Evolutionary conservation across 2,329 filamentous ascomycete genomes (phyloP).

Genomic region (Pseudopyricularia cyperi): DNA sequence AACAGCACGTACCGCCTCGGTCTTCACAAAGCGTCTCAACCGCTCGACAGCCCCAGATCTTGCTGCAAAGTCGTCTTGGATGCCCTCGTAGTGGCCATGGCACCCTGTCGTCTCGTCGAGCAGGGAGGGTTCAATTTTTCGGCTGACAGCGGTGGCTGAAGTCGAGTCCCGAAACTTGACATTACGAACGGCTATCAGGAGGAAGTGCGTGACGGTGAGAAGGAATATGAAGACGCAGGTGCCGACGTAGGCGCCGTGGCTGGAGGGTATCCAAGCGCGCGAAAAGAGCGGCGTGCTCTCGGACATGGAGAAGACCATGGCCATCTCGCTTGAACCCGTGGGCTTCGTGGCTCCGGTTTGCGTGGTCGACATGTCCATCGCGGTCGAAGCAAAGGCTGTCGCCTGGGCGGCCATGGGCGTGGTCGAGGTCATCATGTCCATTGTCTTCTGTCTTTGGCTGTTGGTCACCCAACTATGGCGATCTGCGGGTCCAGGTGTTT

Average conservation of each 20-base stretch:
- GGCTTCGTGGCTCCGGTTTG: too few relatives aligned
- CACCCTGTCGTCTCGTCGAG: conserved; percentile 41
- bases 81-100: conserved; percentile 39
- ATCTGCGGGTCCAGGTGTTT: too few relatives aligned
- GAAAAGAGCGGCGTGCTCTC: conserved; percentile 40
- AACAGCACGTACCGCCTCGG: conserved; percentile 60
- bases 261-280: conserved; percentile 60
- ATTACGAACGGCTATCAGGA: conserved; percentile 56
- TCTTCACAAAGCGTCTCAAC: conserved; percentile 62
- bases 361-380: too few relatives aligned
- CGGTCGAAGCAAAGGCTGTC: too few relatives aligned
- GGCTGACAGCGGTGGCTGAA: conserved; percentile 56
- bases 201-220: conserved; percentile 57
- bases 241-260: conserved; percentile 62
- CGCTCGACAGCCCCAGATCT: conserved; percentile 55
- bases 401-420: too few relatives aligned
- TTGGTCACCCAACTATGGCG: too few relatives aligned
- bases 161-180: conserved; percentile 41
- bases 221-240: conserved; percentile 85
- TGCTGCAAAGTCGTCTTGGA: conserved; percentile 72
- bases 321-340: background rate
- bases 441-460: too few relatives aligned
- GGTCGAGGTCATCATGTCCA: too few relatives aligned
- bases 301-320: background rate
- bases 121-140: conserved; percentile 18